Conservation (phyloP, 306 rosid genomes). For the Corylus avellana region DNA sequence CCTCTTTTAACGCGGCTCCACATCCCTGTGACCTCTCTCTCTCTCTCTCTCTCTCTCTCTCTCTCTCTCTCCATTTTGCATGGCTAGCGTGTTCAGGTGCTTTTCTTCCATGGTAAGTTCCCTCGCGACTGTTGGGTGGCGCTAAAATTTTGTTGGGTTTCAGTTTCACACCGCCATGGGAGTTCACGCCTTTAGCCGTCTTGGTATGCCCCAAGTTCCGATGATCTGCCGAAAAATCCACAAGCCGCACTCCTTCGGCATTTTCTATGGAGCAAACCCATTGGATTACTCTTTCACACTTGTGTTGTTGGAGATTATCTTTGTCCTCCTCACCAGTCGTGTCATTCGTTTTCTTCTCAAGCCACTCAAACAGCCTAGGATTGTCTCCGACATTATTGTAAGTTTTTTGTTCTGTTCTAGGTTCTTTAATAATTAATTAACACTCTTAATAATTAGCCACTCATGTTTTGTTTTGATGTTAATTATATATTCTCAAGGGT, state of each 20-base stretch:
- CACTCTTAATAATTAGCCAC: not conserved
- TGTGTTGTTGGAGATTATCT: slow-evolving; percentile 41
- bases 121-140: slow-evolving; percentile 23
- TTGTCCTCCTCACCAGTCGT: slow-evolving; percentile 37
- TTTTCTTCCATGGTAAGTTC: slow-evolving; percentile 15
- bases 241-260: not conserved
- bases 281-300: slow-evolving; percentile 36
- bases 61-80: not conserved
- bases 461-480: not conserved
- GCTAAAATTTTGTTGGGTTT: not conserved
- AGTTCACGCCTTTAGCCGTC: not conserved
- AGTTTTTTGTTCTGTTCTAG: slow-evolving; percentile 14
- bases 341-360: slow-evolving; percentile 48
- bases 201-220: not conserved
- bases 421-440: too few species aligned
- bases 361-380: slow-evolving; percentile 71
- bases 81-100: slow-evolving; percentile 16
- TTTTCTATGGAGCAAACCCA: slow-evolving; percentile 53
- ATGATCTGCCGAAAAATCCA: slow-evolving; percentile 13
- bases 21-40: slow-evolving; percentile 17
- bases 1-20: slow-evolving; percentile 65
- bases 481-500: slow-evolving; percentile 43
- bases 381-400: slow-evolving; percentile 71
- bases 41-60: slow-evolving; percentile 13
- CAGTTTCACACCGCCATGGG: not conserved